These are phyloP conservation scores for Fusarium hainanense DNA, from an alignment of 2,329 filamentous ascomycete species.

Conservation along the genomic window DNA sequence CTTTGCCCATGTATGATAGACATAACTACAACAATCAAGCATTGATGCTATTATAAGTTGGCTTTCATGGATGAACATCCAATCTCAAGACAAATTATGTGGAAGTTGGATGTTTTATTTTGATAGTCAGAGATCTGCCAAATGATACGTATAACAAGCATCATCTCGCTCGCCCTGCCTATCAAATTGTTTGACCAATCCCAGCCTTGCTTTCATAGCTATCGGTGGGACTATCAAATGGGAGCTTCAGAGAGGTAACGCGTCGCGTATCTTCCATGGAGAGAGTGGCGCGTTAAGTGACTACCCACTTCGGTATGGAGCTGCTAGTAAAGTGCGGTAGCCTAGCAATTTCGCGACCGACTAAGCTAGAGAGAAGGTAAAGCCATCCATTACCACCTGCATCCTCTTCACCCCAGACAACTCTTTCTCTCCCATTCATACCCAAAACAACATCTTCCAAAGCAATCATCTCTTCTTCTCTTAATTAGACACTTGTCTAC, in stretches of 20 bases:
- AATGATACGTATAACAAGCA: not conserved
- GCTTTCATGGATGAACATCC: not conserved
- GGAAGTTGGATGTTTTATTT: not conserved
- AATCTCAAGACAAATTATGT: not conserved
- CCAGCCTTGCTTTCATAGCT: not conserved
- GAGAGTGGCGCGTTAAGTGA: constrained; percentile 33
- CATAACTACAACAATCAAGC: not conserved
- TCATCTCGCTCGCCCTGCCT: not conserved
- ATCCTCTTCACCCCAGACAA: constrained; percentile 37
- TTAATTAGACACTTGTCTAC: not conserved
- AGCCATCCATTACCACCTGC: constrained; percentile 14
- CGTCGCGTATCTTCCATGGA: constrained; percentile 23
- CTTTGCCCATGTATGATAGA: constrained; percentile 5
- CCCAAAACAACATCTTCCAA: not conserved
- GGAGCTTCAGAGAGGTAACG: constrained; percentile 6
- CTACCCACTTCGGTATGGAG: constrained; percentile 18
- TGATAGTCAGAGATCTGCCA: not conserved
- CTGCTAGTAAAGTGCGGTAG: constrained; percentile 15
- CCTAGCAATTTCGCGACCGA: constrained; percentile 34
- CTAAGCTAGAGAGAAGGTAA: constrained; percentile 4
- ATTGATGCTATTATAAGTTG: not conserved
- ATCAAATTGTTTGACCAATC: not conserved
- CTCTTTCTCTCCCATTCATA: not conserved
- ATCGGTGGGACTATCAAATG: not conserved
- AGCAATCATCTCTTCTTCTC: not conserved